Evolutionary conservation across 306 rosid genomes (phyloP).

Genomic region (Quercus mongolica): DNA sequence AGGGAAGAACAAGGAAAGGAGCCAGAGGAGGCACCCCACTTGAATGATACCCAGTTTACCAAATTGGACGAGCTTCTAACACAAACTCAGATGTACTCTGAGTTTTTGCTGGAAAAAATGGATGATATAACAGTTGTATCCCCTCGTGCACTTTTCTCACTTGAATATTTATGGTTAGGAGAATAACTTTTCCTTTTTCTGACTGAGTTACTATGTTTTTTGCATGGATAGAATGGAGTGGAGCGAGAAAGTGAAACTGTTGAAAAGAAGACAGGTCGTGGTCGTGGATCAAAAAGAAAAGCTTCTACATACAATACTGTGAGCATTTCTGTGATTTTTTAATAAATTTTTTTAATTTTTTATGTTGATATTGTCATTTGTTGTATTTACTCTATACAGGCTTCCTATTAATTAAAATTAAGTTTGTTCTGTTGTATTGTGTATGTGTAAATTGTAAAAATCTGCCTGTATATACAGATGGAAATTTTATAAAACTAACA

Average conservation of each 20-base stretch:
- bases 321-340: constrained; percentile 17
- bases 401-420: not conserved
- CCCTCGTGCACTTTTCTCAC: constrained; percentile 5
- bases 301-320: constrained; percentile 65
- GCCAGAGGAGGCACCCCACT: constrained; percentile 27
- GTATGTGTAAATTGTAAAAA: not conserved
- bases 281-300: constrained; percentile 72
- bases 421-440: not conserved
- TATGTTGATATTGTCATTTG: not conserved
- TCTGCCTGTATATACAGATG: not conserved
- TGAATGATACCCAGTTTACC: constrained; percentile 64
- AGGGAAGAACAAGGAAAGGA: constrained; percentile 22
- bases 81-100: constrained; percentile 75
- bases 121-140: constrained; percentile 75
- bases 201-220: constrained; percentile 13
- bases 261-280: constrained; percentile 53
- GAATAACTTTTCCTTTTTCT: not conserved
- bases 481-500: not conserved
- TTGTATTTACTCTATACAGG: not conserved
- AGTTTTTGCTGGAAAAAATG: constrained; percentile 92
- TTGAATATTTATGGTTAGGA: not conserved
- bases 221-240: constrained; percentile 46
- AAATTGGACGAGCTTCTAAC: constrained; percentile 90
- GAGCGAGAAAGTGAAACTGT: constrained; percentile 40
- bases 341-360: not conserved